Evolutionary conservation across 2,329 filamentous ascomycete species (phyloP).

Genomic region (Byssoonygena ceratinophila): DNA sequence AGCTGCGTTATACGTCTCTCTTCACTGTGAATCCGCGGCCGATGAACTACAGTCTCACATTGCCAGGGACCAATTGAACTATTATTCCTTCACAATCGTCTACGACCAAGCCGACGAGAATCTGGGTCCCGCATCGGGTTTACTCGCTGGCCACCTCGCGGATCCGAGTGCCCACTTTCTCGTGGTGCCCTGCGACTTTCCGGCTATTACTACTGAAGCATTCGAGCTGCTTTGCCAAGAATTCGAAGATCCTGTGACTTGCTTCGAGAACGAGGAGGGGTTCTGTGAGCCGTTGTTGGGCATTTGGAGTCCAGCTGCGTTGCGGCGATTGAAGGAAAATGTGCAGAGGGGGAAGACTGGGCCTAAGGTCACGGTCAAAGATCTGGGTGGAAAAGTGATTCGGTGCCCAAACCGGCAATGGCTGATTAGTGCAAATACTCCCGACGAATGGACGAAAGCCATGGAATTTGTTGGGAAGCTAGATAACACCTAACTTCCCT

Average conservation of each 20-base stretch:
- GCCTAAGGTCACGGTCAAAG: conserved; percentile 17
- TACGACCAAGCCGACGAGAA: conserved; percentile 7
- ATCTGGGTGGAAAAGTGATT: conserved; percentile 15
- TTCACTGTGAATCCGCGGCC: conserved; percentile 16
- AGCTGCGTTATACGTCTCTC: conserved; percentile 22
- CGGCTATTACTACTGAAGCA: conserved; percentile 23
- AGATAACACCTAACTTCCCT: not conserved
- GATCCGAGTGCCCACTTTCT: conserved; percentile 25
- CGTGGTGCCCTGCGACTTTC: conserved; percentile 29
- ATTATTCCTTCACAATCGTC: not conserved
- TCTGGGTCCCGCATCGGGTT: conserved; percentile 22
- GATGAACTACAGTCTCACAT: conserved; percentile 5
- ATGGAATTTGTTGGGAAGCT: not conserved
- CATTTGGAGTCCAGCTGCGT: conserved; percentile 28
- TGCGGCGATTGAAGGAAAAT: conserved; percentile 20
- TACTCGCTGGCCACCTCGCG: conserved; percentile 25
- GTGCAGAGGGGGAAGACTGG: conserved; percentile 15
- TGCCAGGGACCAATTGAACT: not conserved
- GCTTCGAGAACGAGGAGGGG: conserved; percentile 26
- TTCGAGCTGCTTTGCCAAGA: conserved; percentile 23
- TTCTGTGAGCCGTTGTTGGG: conserved; percentile 29
- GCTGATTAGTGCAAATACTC: conserved; percentile 22
- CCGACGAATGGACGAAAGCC: conserved; percentile 33
- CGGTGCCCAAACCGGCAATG: conserved; percentile 14
- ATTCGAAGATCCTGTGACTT: conserved; percentile 25